These are phyloP conservation scores for Colletotrichum scovillei DNA, from an alignment of 2,329 filamentous ascomycete species.

Conservation along the genomic window DNA sequence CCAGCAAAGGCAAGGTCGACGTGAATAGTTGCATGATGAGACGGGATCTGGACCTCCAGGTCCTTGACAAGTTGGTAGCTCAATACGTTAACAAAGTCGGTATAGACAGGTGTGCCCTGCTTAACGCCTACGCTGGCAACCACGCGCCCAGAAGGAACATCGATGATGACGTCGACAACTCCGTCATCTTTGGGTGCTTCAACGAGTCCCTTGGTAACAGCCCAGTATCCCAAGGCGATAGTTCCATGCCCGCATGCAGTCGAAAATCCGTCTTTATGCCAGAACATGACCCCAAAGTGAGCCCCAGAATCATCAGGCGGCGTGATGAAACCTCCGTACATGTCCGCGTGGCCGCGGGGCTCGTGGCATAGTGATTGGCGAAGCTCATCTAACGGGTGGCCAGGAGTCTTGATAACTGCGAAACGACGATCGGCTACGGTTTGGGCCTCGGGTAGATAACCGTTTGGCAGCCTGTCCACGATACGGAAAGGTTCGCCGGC, in stretches of 20 bases:
- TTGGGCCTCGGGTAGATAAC: not conserved
- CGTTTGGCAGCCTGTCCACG: conserved; percentile 29
- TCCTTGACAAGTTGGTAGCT: conserved; percentile 17
- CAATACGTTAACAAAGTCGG: conserved; percentile 26
- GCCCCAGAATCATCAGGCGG: conserved; percentile 38
- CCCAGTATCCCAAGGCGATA: conserved; percentile 43
- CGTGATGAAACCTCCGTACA: conserved; percentile 43
- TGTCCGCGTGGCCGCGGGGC: conserved; percentile 38
- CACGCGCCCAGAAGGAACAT: conserved; percentile 26
- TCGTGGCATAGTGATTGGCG: conserved; percentile 33
- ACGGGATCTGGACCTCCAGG: not conserved
- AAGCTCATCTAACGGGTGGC: conserved; percentile 13
- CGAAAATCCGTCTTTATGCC: conserved; percentile 44
- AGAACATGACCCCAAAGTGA: conserved; percentile 41
- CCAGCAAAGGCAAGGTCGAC: conserved; percentile 23
- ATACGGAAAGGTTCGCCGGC: conserved; percentile 43
- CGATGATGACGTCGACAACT: conserved; percentile 23
- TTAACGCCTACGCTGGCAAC: not conserved
- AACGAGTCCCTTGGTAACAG: conserved; percentile 28
- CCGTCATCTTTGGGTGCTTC: not conserved
- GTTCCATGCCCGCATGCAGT: conserved; percentile 43
- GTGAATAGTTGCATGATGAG: not conserved
- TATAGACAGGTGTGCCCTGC: conserved; percentile 3
- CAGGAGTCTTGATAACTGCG: not conserved
- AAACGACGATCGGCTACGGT: conserved; percentile 15